Conservation (phyloP, 2,329 filamentous ascomycete genomes). For the Monilinia vaccinii-corymbosi region DNA sequence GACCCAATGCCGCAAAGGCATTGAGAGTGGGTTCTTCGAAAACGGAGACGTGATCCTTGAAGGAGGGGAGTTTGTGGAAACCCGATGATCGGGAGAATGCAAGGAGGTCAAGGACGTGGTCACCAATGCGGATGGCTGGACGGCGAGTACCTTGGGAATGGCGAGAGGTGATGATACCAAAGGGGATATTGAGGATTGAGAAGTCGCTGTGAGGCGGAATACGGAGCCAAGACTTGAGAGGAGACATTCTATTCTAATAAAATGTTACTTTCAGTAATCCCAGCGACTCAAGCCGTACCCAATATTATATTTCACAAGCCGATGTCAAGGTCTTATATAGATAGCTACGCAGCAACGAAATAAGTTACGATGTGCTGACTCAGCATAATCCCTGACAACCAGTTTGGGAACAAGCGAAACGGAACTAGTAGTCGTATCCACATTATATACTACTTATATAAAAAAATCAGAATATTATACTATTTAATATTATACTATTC, state of each 20-base stretch:
- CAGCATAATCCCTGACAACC: no score
- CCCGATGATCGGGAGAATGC: conserved; percentile 49
- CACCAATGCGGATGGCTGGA: conserved; percentile 59
- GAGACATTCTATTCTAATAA: conserved; percentile 22
- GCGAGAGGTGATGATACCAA: conserved; percentile 58
- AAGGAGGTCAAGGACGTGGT: conserved; percentile 56
- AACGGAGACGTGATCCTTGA: conserved; percentile 46
- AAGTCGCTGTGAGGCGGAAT: conserved; percentile 37
- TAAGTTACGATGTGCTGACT: no score
- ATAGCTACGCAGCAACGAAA: no score
- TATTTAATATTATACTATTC: no score
- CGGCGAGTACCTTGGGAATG: conserved; percentile 38
- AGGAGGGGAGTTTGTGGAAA: conserved; percentile 45
- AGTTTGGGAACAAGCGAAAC: no score
- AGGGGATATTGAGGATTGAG: conserved; percentile 67
- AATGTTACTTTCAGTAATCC: no score
- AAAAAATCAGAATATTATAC: no score
- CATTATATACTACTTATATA: no score
- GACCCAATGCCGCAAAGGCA: conserved; percentile 63
- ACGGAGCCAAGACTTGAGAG: conserved; percentile 27
- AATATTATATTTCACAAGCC: no score
- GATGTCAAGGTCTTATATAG: no score
- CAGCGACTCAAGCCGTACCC: no score
- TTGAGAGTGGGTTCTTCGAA: conserved; percentile 61
- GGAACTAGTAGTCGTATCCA: no score